These are phyloP conservation scores for Jamesozyma spencerorum DNA, from an alignment of 805 yeast genomes.

Conservation along the genomic window DNA sequence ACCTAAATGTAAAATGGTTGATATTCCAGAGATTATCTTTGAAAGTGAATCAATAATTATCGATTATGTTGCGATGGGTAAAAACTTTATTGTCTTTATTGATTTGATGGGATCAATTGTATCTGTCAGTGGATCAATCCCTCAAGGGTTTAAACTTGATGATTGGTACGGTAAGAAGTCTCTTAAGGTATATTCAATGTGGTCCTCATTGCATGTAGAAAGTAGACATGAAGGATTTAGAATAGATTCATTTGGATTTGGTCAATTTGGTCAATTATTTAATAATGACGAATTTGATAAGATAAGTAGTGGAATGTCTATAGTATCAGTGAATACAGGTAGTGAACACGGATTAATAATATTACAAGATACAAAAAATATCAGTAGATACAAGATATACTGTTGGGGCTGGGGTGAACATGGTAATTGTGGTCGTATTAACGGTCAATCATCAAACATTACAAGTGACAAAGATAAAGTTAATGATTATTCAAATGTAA, in stretches of 20 bases:
- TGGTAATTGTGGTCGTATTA: slow-evolving; percentile 71
- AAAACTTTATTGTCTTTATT: slow-evolving; percentile 19
- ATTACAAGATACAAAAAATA: neutral
- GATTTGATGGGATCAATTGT: slow-evolving; percentile 11
- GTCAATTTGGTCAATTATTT: slow-evolving; percentile 61
- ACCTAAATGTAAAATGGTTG: slow-evolving; percentile 14
- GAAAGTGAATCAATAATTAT: slow-evolving; percentile 4
- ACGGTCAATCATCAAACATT: slow-evolving; percentile 5
- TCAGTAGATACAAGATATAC: slow-evolving; percentile 30
- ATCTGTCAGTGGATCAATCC: slow-evolving; percentile 12
- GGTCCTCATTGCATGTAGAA: slow-evolving; percentile 65
- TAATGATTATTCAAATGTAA: slow-evolving; percentile 22
- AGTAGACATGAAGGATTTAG: slow-evolving; percentile 1
- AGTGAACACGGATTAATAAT: slow-evolving; percentile 75
- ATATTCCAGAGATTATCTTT: slow-evolving; percentile 13
- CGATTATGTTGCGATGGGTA: slow-evolving; percentile 22
- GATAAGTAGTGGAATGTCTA: neutral
- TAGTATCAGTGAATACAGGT: slow-evolving; percentile 40
- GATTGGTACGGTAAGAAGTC: slow-evolving; percentile 8
- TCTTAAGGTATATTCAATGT: slow-evolving; percentile 38
- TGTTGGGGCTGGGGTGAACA: slow-evolving; percentile 99
- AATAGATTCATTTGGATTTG: slow-evolving; percentile 57
- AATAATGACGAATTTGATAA: slow-evolving; percentile 9
- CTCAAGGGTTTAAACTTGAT: slow-evolving; percentile 9
- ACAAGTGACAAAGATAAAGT: neutral